phyloP scores from a whole-genome alignment of 495 filamentous ascomycete genomes.

The Aspergillus affinis region DNA sequence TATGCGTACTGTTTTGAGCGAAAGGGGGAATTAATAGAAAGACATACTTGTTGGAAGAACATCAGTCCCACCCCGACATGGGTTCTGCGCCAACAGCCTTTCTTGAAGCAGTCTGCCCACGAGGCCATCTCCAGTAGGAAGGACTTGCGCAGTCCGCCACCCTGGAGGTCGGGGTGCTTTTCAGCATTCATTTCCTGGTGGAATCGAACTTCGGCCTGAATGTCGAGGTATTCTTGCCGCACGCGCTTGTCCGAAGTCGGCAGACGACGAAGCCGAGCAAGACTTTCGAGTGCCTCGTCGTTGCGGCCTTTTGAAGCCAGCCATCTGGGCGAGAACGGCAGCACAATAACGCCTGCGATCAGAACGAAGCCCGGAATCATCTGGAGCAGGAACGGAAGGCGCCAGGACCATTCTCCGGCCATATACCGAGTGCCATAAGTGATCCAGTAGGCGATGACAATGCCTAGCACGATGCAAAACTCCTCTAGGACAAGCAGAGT shows the following conservation, averaged over 20 bases:
- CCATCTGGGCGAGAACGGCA: conserved; percentile 57
- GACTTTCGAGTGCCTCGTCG: conserved; percentile 46
- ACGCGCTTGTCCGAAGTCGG: conserved; percentile 43
- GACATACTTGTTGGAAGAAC: conserved; percentile 54
- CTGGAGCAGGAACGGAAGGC: conserved; percentile 51
- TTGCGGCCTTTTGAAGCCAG: conserved; percentile 49
- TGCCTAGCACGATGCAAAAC: conserved; percentile 55
- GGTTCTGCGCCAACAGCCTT: conserved; percentile 54
- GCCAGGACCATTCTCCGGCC: conserved; percentile 50
- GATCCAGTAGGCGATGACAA: conserved; percentile 57
- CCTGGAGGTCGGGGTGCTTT: conserved; percentile 46
- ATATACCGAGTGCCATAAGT: conserved; percentile 57
- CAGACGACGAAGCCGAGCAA: conserved; percentile 46
- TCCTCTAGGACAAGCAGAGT: conserved; percentile 55
- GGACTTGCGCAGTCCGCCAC: conserved; percentile 26
- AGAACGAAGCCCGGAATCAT: conserved; percentile 50
- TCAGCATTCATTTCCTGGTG: conserved; percentile 46
- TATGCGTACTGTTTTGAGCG: background rate
- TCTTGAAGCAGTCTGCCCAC: conserved; percentile 49
- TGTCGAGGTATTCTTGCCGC: conserved; percentile 50
- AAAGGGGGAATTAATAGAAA: conserved; percentile 6
- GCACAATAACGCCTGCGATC: conserved; percentile 40
- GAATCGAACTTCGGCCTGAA: conserved; percentile 50
- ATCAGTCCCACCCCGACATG: conserved; percentile 53
- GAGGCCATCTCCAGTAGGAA: conserved; percentile 44